These are phyloP conservation scores for Cladobotryum protrusum DNA, from an alignment of 2,329 filamentous ascomycete genomes.

Conservation along the genomic window DNA sequence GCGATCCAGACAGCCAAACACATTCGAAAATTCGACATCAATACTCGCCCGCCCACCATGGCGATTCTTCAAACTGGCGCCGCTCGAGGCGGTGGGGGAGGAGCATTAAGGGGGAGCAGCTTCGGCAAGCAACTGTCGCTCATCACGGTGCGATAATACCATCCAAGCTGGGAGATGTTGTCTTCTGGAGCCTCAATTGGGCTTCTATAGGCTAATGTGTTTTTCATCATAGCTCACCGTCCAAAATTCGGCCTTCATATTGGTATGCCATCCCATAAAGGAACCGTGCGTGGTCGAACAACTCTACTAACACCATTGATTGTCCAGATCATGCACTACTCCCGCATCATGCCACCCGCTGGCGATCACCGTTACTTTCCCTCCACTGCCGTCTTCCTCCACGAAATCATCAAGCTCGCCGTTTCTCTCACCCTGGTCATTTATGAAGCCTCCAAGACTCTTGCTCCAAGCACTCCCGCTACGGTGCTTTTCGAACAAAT, in stretches of 20 bases:
- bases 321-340: constrained; percentile 81
- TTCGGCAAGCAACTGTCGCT: constrained; percentile 18
- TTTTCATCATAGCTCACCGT: constrained; percentile 54
- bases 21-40: neutral
- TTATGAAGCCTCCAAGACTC: constrained; percentile 74
- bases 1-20: neutral
- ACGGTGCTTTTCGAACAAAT: constrained; percentile 76
- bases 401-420: constrained; percentile 84
- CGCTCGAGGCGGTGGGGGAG: constrained; percentile 9
- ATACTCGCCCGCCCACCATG: constrained; percentile 12
- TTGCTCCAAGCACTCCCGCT: constrained; percentile 72
- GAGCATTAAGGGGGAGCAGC: constrained; percentile 9
- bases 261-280: constrained; percentile 40
- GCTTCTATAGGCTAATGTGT: neutral
- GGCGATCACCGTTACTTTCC: constrained; percentile 85
- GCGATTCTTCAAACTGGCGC: constrained; percentile 15
- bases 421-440: constrained; percentile 82
- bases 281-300: too few relatives aligned
- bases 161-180: constrained; percentile 12
- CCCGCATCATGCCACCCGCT: constrained; percentile 79
- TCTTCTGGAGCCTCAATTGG: neutral
- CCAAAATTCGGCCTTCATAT: constrained; percentile 70
- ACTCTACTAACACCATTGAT: too few relatives aligned
- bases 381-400: constrained; percentile 89
- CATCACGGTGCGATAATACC: constrained; percentile 15